These are phyloP conservation scores for Phialophora verrucosa DNA, from an alignment of 2,329 filamentous ascomycete genomes.

Conservation along the genomic window DNA sequence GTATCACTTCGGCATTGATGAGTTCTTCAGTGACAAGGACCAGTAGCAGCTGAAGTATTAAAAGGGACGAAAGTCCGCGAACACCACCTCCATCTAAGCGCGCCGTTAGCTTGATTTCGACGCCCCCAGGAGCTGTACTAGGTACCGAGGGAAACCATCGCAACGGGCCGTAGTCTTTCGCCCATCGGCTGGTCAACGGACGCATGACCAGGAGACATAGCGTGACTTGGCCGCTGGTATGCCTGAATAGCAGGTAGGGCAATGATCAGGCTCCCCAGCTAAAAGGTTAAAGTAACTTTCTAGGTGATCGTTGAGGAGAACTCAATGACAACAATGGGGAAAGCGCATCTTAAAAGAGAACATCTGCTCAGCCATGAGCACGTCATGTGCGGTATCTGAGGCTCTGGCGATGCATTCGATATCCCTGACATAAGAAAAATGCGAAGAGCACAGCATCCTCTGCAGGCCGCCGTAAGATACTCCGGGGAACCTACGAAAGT, in stretches of 20 bases:
- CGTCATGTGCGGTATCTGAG: background rate
- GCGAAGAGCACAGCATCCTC: conserved; percentile 3
- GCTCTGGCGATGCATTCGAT: background rate
- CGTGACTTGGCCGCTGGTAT: background rate
- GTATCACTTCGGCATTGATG: conserved; percentile 22
- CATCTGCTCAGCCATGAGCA: background rate
- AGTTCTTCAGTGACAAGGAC: conserved; percentile 38
- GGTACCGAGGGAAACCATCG: conserved; percentile 34
- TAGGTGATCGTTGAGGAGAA: background rate
- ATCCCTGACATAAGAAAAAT: background rate
- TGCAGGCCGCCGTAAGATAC: background rate
- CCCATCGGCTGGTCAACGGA: background rate
- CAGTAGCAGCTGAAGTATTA: conserved; percentile 48
- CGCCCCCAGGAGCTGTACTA: background rate
- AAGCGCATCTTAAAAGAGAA: background rate
- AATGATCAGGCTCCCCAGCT: background rate
- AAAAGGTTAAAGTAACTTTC: conserved; percentile 8
- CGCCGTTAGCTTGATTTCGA: conserved; percentile 14
- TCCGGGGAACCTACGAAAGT: background rate
- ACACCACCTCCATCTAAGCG: conserved; percentile 50
- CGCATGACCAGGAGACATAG: background rate
- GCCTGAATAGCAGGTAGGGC: background rate
- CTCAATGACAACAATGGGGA: background rate
- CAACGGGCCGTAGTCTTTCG: conserved; percentile 14
- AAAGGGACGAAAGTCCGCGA: conserved; percentile 47